These are phyloP conservation scores for Epichloe amarillans DNA, from an alignment of 2,329 filamentous ascomycete species.

Conservation along the genomic window DNA sequence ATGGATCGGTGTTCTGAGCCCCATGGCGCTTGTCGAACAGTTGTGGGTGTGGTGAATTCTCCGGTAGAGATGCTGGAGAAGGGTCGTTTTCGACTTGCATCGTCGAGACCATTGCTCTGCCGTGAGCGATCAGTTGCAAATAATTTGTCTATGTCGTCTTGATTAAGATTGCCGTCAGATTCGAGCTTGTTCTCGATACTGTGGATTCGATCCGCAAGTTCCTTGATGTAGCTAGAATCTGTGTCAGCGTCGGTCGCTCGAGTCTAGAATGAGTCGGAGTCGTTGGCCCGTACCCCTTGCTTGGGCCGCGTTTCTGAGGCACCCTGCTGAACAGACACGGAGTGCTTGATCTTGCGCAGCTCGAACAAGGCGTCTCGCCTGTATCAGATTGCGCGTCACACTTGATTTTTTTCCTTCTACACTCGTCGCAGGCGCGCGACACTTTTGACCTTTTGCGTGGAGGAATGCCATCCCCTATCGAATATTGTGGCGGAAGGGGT, in stretches of 20 bases:
- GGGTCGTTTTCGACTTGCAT: constrained; percentile 29
- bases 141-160: constrained; percentile 33
- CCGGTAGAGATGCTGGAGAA: constrained; percentile 34
- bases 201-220: constrained; percentile 73
- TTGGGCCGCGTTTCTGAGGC: constrained; percentile 77
- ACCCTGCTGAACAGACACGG: constrained; percentile 75
- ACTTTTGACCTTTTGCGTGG: constrained; percentile 74
- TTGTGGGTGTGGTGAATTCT: constrained; percentile 26
- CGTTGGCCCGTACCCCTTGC: constrained; percentile 51
- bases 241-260: constrained; percentile 2
- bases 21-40: constrained; percentile 32
- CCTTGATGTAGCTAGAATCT: constrained; percentile 64
- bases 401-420: constrained; percentile 77
- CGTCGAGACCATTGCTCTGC: constrained; percentile 15
- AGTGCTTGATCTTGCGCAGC: constrained; percentile 65
- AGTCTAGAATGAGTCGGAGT: not conserved
- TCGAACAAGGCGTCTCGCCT: constrained; percentile 63
- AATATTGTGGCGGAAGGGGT: constrained; percentile 24
- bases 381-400: constrained; percentile 71
- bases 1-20: constrained; percentile 32
- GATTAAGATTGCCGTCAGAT: constrained; percentile 29
- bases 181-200: constrained; percentile 68
- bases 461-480: constrained; percentile 44
- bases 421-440: constrained; percentile 80
- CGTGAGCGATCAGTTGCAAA: constrained; percentile 22